Evolutionary conservation across 2,329 filamentous ascomycete genomes (phyloP).

Genomic region (Botrytis paeoniae): DNA sequence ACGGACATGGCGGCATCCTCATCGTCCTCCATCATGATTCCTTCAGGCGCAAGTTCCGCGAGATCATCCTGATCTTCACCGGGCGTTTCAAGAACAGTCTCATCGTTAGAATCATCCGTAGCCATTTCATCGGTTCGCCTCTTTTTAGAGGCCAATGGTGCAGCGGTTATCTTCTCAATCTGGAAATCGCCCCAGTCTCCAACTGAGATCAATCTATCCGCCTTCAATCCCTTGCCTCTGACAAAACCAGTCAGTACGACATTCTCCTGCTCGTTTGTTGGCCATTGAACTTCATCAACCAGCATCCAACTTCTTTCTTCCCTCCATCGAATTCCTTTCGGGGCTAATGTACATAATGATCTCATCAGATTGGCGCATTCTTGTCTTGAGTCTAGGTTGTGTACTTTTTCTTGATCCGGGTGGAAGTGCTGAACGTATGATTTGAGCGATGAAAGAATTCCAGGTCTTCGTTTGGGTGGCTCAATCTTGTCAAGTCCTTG

Average conservation of each 20-base stretch:
- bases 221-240: slow-evolving; percentile 81
- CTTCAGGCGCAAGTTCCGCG: slow-evolving; percentile 81
- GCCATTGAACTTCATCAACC: slow-evolving; percentile 76
- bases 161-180: slow-evolving; percentile 81
- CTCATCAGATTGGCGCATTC: slow-evolving; percentile 90
- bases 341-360: slow-evolving; percentile 84
- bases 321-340: slow-evolving; percentile 92
- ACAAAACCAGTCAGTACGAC: slow-evolving; percentile 81
- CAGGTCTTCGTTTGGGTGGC: slow-evolving; percentile 71
- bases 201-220: slow-evolving; percentile 84
- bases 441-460: slow-evolving; percentile 78
- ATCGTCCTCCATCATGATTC: slow-evolving; percentile 72
- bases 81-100: slow-evolving; percentile 66
- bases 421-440: slow-evolving; percentile 95
- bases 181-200: slow-evolving; percentile 95
- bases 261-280: slow-evolving; percentile 55
- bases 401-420: slow-evolving; percentile 85
- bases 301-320: slow-evolving; percentile 96
- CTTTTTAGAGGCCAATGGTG: slow-evolving; percentile 62
- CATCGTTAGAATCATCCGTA: slow-evolving; percentile 55
- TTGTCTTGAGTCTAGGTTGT: slow-evolving; percentile 81
- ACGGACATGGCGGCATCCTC: slow-evolving; percentile 49
- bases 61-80: slow-evolving; percentile 80
- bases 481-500: slow-evolving; percentile 77
- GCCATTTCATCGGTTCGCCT: slow-evolving; percentile 65